Base-by-base conservation (phyloP, 2,329 filamentous ascomycete species). In the Stenocarpella maydis region DNA sequence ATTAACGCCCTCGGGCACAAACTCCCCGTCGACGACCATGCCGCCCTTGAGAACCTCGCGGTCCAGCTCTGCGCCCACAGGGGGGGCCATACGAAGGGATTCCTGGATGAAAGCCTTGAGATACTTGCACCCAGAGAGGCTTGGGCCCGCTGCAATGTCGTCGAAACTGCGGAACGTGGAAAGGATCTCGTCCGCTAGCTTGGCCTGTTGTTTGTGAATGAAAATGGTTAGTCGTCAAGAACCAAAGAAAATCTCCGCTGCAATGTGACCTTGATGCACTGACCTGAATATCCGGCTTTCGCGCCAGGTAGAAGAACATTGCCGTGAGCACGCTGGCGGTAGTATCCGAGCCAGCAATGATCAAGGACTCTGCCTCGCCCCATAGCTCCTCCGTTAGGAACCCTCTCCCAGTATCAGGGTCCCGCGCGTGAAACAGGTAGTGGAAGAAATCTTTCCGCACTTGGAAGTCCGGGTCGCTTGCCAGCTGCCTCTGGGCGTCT, bases 91-190 rank as follows among this genome's bases (percentile, higher is more conserved):
- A n/a, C 77, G 73, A 3, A 78, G 69, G 2, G 73, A 70, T 64
- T 79, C 76, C 31, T 76, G 73, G 24, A 79, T 74, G n/a, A 76
- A 72, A 19, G 76, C 76, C 49, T 73, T 71, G 3, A 78, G 67
- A 65, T 77, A 77, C 19, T 31, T 34, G 39, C 67, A 69, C 1
- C 28, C 53, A 24, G 34, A 71, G 31, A 54, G 58, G n/a, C 7
- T 58, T 21, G 21, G 69, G 10, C 69, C 69, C 8, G 64, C 45
- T 10, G 26, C 66, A 24, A 74, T 74, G 34, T 72, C 63, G n/a
- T 72, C 49, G 58, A 70, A 71, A 34, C 37, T 49, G 10, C 67
- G 49, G 41, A 74, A 74, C 19, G 52, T 52, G 10, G 31, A 26
- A 28, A 64, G 50, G 21, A 73, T 68, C 47, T 74, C 72, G 2